Conservation (phyloP, 202 grass and related monocot species). For the Thinopyrum obtusiflorum region DNA sequence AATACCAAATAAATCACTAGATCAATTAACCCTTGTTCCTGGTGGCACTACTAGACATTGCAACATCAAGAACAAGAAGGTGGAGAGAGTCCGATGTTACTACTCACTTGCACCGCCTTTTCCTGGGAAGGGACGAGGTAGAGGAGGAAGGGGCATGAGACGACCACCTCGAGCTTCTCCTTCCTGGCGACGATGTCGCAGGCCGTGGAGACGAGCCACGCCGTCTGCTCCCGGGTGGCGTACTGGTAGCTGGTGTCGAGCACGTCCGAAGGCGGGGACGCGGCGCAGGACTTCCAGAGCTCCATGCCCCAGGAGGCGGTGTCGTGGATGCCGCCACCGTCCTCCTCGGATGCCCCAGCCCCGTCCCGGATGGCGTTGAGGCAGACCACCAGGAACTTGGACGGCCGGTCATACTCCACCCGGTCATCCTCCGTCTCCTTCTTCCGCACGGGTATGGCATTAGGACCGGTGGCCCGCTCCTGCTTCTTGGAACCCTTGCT, state of each 20-base stretch:
- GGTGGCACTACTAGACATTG: not conserved
- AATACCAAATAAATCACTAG: not conserved
- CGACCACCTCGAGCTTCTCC: conserved; percentile 76
- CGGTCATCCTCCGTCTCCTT: not conserved
- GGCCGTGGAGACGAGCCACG: conserved; percentile 72
- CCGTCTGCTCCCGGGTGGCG: conserved; percentile 58
- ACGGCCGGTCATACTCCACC: conserved; percentile 52
- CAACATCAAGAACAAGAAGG: not conserved
- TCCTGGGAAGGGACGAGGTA: conserved; percentile 78
- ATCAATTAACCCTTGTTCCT: not conserved
- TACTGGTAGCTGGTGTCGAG: conserved; percentile 55
- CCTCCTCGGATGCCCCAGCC: not conserved
- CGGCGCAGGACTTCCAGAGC: conserved; percentile 72
- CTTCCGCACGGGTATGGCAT: not conserved
- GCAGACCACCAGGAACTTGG: conserved; percentile 83
- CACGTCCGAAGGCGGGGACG: conserved; percentile 40
- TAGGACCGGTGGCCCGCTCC: conserved; percentile 15
- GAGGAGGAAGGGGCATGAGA: conserved; percentile 63
- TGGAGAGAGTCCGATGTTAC: not conserved
- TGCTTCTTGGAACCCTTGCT: conserved; percentile 30
- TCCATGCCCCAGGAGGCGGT: conserved; percentile 65
- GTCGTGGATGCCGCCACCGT: conserved; percentile 40
- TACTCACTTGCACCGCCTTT: conserved; percentile 54
- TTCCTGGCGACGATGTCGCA: conserved; percentile 74
- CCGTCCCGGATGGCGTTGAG: conserved; percentile 76